A percentile compares a stretch with the other conserved stretches of the same genome.
These are phyloP conservation scores for Atalantia buxifolia DNA, from an alignment of 345 rosid genomes.

Conservation along the genomic window DNA sequence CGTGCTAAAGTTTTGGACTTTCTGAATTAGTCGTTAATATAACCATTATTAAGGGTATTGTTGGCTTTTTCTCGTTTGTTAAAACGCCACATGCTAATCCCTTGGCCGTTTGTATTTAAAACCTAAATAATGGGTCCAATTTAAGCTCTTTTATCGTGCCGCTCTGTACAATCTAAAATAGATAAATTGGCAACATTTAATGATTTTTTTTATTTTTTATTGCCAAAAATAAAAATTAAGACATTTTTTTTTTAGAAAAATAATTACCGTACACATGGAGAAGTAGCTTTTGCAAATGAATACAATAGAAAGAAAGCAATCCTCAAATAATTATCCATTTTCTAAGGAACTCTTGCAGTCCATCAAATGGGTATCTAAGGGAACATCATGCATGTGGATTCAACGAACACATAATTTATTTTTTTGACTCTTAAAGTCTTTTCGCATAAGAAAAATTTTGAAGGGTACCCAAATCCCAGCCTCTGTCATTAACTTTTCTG, in stretches of 20 bases:
- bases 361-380: conserved; percentile 10
- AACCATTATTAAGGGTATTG: not conserved
- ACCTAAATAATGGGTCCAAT: too few species aligned
- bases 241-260: too few species aligned
- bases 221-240: not conserved
- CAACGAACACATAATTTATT: conserved; percentile 14
- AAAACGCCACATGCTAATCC: too few species aligned
- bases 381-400: conserved; percentile 2
- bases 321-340: not conserved
- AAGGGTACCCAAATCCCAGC: not conserved
- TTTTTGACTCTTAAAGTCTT: not conserved
- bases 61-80: too few species aligned
- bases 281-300: not conserved
- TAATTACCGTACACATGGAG: too few species aligned
- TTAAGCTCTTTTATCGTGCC: too few species aligned
- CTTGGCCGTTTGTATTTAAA: too few species aligned
- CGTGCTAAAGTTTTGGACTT: too few species aligned
- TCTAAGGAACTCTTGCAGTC: not conserved
- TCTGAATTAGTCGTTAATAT: too few species aligned
- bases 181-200: too few species aligned
- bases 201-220: not conserved
- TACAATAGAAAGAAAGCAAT: not conserved
- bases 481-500: not conserved
- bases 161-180: too few species aligned
- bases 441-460: not conserved